Conservation (phyloP, 768 basidiomycete genomes). For the Hebeloma cylindrosporum region DNA sequence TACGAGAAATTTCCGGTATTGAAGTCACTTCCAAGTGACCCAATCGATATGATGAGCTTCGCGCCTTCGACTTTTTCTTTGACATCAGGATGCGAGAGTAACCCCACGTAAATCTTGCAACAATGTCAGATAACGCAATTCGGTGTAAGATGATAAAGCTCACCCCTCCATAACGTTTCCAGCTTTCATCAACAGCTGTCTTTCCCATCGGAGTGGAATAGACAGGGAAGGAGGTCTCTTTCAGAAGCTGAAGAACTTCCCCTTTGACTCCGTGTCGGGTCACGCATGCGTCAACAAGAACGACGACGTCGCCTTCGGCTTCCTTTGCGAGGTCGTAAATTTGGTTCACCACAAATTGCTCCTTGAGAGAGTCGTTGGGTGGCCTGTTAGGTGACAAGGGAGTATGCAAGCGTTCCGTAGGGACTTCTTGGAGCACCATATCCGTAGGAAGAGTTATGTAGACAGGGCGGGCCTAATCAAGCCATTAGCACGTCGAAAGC, state of each 20-base stretch:
- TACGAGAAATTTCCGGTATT: slow-evolving; percentile 90
- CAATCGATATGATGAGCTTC: slow-evolving; percentile 74
- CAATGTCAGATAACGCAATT: slow-evolving; percentile 1
- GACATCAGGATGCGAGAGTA: slow-evolving; percentile 62
- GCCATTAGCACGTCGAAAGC: not conserved
- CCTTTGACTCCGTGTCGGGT: slow-evolving; percentile 66
- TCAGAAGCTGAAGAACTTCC: slow-evolving; percentile 62
- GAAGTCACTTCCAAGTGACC: slow-evolving; percentile 73
- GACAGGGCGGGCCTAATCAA: slow-evolving; percentile 70
- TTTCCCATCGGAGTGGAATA: slow-evolving; percentile 84
- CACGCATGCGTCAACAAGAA: slow-evolving; percentile 82
- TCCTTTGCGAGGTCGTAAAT: slow-evolving; percentile 64
- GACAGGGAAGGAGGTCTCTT: slow-evolving; percentile 68
- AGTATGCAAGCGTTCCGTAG: slow-evolving; percentile 58
- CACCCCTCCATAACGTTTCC: slow-evolving; percentile 78
- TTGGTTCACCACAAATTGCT: slow-evolving; percentile 70
- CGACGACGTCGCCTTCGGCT: slow-evolving; percentile 66
- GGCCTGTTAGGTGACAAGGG: slow-evolving; percentile 53
- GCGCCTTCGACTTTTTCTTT: slow-evolving; percentile 73
- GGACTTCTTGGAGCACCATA: slow-evolving; percentile 67
- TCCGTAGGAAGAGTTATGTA: slow-evolving; percentile 89
- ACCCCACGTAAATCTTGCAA: slow-evolving; percentile 72
- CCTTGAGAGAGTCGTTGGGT: slow-evolving; percentile 55
- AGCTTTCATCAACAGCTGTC: slow-evolving; percentile 67
- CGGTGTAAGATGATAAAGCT: not conserved